Percentiles rank a stretch among this genome's conserved stretches.
These are phyloP conservation scores for Suillus alpinus DNA, from an alignment of 768 basidiomycete genomes.

Conservation along the genomic window DNA sequence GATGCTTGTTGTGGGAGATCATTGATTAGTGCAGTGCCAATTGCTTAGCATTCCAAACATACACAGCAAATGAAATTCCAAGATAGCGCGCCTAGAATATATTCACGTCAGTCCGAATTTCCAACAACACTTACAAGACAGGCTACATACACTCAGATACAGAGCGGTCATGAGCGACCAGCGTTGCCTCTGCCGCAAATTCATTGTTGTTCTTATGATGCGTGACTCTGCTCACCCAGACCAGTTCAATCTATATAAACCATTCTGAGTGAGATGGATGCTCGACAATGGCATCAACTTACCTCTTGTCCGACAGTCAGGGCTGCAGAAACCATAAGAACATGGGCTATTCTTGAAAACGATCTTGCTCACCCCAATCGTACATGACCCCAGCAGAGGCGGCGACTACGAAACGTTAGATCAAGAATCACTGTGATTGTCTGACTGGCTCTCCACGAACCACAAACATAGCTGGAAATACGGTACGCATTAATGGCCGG, in stretches of 20 bases:
- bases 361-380: not conserved
- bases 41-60: not conserved
- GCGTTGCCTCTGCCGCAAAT: not conserved
- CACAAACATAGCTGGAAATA: no score
- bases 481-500: no score
- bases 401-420: not conserved
- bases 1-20: not conserved
- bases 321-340: not conserved
- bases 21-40: not conserved
- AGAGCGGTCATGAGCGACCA: not conserved
- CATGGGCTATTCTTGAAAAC: not conserved
- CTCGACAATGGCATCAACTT: no score
- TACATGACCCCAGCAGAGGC: not conserved
- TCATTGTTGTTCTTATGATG: not conserved
- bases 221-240: not conserved
- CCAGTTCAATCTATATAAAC: not conserved
- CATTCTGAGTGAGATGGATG: no score
- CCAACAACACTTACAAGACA: not conserved
- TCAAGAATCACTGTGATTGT: no score
- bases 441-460: no score
- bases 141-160: not conserved
- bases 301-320: no score
- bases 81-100: not conserved
- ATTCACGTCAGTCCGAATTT: not conserved
- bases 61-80: not conserved